Conservation (phyloP, 345 rosid genomes). For the Anacardium occidentale region DNA sequence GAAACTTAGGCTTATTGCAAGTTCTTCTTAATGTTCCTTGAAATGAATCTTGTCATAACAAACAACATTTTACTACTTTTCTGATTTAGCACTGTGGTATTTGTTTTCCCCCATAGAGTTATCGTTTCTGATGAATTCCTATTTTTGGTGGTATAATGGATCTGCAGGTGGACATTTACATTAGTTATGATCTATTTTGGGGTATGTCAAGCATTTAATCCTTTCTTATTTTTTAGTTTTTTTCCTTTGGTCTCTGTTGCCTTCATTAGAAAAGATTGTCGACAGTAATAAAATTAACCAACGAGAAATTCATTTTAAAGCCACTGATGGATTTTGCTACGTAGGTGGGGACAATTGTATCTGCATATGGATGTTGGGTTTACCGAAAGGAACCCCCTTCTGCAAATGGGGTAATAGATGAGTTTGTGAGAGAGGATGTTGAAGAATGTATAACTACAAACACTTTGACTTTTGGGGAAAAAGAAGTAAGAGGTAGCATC, state of each 20-base stretch:
- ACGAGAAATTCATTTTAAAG: not conserved
- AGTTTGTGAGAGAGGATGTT: slow-evolving; percentile 21
- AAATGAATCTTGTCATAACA: not conserved
- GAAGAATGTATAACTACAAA: slow-evolving; percentile 25
- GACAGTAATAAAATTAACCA: not conserved
- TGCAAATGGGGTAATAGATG: slow-evolving; percentile 29
- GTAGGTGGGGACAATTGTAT: slow-evolving; percentile 65
- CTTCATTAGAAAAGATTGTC: not conserved
- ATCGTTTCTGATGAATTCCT: not conserved
- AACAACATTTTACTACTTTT: too few species aligned
- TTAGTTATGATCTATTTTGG: slow-evolving; percentile 78
- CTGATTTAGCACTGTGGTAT: not conserved
- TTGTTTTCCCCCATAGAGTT: not conserved
- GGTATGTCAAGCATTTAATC: slow-evolving; percentile 45
- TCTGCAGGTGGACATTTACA: slow-evolving; percentile 86
- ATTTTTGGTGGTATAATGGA: slow-evolving; percentile 4
- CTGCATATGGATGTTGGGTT: slow-evolving; percentile 76
- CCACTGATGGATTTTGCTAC: slow-evolving; percentile 7
- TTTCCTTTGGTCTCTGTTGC: not conserved
- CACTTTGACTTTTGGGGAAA: slow-evolving; percentile 16
- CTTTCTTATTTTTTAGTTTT: not conserved
- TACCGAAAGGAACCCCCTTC: slow-evolving; percentile 20
- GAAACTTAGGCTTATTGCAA: not conserved
- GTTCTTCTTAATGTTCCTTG: not conserved
- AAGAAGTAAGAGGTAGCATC: slow-evolving; percentile 26